phyloP scores from a whole-genome alignment of 129 eudicot genomes.

The Helichrysum umbraculigerum region DNA sequence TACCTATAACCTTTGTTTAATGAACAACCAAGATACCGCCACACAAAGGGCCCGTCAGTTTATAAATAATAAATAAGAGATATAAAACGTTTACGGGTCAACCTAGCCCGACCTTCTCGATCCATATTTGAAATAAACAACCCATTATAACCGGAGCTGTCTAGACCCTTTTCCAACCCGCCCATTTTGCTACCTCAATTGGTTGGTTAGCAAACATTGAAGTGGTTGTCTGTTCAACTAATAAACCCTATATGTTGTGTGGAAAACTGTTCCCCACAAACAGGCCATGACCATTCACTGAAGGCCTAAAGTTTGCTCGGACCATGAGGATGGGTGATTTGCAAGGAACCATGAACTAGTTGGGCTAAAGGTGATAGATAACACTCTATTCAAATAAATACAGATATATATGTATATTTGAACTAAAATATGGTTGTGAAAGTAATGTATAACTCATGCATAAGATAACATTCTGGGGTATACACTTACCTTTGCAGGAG shows the following conservation, averaged over 20 bases:
- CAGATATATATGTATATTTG: not conserved
- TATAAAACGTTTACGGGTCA: not conserved
- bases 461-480: not conserved
- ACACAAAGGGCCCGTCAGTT: too few species aligned
- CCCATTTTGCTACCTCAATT: not conserved
- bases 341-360: not conserved
- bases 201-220: not conserved
- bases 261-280: not conserved
- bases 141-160: not conserved
- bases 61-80: not conserved
- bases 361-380: not conserved
- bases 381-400: not conserved
- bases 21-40: too few species aligned
- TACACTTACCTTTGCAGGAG: conserved; percentile 74
- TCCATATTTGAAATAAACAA: not conserved
- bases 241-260: not conserved
- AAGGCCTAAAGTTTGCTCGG: not conserved
- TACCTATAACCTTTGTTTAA: too few species aligned
- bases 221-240: not conserved
- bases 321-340: not conserved
- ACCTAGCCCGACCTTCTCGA: not conserved
- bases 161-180: not conserved
- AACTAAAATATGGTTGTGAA: not conserved
- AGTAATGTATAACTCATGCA: not conserved
- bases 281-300: not conserved